These are phyloP conservation scores for Lumnitzera racemosa DNA, from an alignment of 345 rosid species.

Conservation along the genomic window DNA sequence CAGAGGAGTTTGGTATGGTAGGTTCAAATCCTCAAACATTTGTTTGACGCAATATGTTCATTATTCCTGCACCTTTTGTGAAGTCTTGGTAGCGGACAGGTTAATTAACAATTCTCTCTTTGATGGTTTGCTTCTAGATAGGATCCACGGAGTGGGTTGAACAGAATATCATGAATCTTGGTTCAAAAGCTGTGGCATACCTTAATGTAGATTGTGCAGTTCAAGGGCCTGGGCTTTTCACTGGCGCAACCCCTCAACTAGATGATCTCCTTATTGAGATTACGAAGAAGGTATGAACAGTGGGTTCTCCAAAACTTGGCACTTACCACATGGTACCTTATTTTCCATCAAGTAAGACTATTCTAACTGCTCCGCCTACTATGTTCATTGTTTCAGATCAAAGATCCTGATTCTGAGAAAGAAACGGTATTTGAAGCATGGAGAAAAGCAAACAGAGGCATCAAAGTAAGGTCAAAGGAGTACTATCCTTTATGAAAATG, in stretches of 20 bases:
- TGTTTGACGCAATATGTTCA: background rate
- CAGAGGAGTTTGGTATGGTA: conserved; percentile 99
- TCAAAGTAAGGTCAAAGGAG: conserved; percentile 25
- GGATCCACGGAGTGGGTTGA: conserved; percentile 99
- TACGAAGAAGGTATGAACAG: conserved; percentile 50
- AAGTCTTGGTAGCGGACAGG: background rate
- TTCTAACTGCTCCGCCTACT: conserved; percentile 1
- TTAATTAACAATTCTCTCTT: background rate
- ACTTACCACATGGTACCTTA: background rate
- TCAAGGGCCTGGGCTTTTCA: conserved; percentile 90
- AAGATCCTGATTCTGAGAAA: conserved; percentile 62
- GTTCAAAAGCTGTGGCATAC: conserved; percentile 82
- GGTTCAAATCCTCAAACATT: conserved; percentile 22
- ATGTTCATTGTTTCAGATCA: conserved; percentile 34
- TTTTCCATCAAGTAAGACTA: background rate
- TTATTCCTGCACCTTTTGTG: background rate
- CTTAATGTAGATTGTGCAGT: conserved; percentile 98
- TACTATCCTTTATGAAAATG: background rate
- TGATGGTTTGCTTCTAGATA: conserved; percentile 26
- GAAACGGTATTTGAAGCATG: conserved; percentile 59
- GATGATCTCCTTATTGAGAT: conserved; percentile 66
- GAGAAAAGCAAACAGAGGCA: conserved; percentile 34
- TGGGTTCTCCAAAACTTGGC: too few species aligned
- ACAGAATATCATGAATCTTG: conserved; percentile 69
- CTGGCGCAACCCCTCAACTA: conserved; percentile 82